Evolutionary conservation across 2,329 filamentous ascomycete species (phyloP).

Genomic region (Alternaria metachromatica): DNA sequence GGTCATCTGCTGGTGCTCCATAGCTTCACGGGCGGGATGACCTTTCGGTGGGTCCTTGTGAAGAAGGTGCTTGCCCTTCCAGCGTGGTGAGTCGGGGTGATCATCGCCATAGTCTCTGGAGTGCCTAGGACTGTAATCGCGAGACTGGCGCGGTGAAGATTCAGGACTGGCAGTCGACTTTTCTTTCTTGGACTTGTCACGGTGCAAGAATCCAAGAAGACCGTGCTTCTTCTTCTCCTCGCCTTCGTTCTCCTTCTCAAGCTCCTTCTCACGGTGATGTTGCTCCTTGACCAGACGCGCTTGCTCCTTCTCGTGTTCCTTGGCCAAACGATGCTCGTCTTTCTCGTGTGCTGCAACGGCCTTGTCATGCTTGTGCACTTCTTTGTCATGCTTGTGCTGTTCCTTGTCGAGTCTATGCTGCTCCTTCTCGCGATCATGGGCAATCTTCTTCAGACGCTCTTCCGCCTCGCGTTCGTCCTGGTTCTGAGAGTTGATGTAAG

Average conservation of each 20-base stretch:
- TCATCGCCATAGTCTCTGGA: constrained; percentile 34
- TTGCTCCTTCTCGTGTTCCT: constrained; percentile 18
- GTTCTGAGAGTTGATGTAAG: constrained; percentile 38
- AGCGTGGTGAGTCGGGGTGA: constrained; percentile 23
- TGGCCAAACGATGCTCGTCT: constrained; percentile 11
- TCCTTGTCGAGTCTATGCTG: constrained; percentile 25
- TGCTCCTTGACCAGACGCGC: constrained; percentile 24
- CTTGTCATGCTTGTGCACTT: constrained; percentile 11
- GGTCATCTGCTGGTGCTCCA: constrained; percentile 26
- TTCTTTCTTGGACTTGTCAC: constrained; percentile 51
- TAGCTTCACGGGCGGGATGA: constrained; percentile 39
- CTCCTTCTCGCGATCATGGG: constrained; percentile 24
- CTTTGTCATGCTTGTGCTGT: constrained; percentile 30
- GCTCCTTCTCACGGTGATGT: constrained; percentile 22
- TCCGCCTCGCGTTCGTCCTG: constrained; percentile 41
- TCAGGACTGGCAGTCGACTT: constrained; percentile 20
- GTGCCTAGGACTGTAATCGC: constrained; percentile 26
- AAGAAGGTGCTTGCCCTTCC: constrained; percentile 45
- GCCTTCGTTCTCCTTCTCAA: constrained; percentile 28
- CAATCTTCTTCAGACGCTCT: constrained; percentile 26
- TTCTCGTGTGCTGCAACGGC: constrained; percentile 30
- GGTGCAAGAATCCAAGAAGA: constrained; percentile 50
- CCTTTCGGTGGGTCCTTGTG: constrained; percentile 52
- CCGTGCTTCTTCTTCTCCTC: constrained; percentile 48
- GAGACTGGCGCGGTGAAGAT: constrained; percentile 24